Evolutionary conservation across 495 filamentous ascomycete genomes (phyloP), one percentile per base, ranked within the genome.

Genomic region (Viridothelium virens): DNA sequence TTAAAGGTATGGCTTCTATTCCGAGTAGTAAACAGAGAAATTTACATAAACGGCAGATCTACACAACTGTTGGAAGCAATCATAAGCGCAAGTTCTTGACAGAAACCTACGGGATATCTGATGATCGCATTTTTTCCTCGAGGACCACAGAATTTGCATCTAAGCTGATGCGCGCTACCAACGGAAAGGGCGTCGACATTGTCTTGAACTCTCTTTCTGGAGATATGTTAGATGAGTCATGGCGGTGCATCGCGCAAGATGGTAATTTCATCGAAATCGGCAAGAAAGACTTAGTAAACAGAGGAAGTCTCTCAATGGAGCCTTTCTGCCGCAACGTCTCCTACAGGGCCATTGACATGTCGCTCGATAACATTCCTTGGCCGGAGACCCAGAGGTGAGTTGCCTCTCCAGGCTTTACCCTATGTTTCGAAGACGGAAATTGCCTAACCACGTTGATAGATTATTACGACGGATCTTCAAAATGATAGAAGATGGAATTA

Each of bases 231-330:
- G 65, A 65, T n/a, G 53, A 38, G 37, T 66, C 63, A 10, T 69
- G 67, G 67, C n/a, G 33, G 9, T 65, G 65, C 39, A 38, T 69
- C 14, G 59, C 64, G 12, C 74, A 77, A 11, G 81, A 79, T 63
- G 81, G 81, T 0, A 70, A 68, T 9, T 84, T 83, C 56, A 68
- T 84, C 12, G 74, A 81, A 53, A 80, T 81, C 36, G 78, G 78
- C 9, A 74, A 76, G 61, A 36, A 67, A 18, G 79, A 79, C 56
- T 70, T 63, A 1, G 38, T 39, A 9, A 53, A 18, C 25, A 11
- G n/a, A 5, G 48, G 10, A 5, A 53, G 16, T 53, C 53, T 72
- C 9, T 48, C 56, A 1, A 72, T 74, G 66, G 25, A 31, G 3
- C 41, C 61, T 12, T 74, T 73, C 47, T 14, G 7, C 14, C 47